A percentile compares a stretch with the other conserved stretches of the same genome.
These are phyloP conservation scores for Croton laevigatus DNA, from an alignment of 441 rosid genomes.

Conservation along the genomic window DNA sequence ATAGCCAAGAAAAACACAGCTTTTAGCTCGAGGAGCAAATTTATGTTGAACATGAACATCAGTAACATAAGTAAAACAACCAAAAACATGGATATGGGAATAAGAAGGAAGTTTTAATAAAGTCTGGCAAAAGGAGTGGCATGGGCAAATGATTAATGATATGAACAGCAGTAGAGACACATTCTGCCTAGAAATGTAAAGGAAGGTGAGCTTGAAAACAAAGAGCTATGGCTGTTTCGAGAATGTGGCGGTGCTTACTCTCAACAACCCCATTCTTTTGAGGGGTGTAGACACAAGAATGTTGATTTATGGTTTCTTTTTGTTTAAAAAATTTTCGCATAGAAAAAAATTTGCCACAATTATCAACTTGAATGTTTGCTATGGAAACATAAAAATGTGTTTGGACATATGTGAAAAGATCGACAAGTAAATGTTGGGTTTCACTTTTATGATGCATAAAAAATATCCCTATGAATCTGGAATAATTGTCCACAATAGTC, in stretches of 20 bases:
- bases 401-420: not conserved
- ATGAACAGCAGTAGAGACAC: not conserved
- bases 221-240: too few species aligned
- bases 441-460: not conserved
- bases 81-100: slow-evolving; percentile 1
- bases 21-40: not conserved
- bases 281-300: not conserved
- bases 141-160: slow-evolving; percentile 7
- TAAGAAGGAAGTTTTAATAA: not conserved
- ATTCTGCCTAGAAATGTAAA: too few species aligned
- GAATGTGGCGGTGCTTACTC: not conserved
- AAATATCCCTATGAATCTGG: too few species aligned
- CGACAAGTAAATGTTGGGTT: not conserved
- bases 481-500: too few species aligned
- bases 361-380: not conserved
- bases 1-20: slow-evolving; percentile 4
- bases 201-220: too few species aligned
- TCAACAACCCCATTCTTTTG: not conserved
- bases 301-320: not conserved
- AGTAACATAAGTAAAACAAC: slow-evolving; percentile 6
- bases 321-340: not conserved
- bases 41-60: not conserved
- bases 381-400: not conserved
- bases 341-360: not conserved
- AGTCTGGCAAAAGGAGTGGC: slow-evolving; percentile 3